Evolutionary conservation across 2,329 filamentous ascomycete genomes (phyloP).

Genomic region (Akanthomyces dipterigenus): DNA sequence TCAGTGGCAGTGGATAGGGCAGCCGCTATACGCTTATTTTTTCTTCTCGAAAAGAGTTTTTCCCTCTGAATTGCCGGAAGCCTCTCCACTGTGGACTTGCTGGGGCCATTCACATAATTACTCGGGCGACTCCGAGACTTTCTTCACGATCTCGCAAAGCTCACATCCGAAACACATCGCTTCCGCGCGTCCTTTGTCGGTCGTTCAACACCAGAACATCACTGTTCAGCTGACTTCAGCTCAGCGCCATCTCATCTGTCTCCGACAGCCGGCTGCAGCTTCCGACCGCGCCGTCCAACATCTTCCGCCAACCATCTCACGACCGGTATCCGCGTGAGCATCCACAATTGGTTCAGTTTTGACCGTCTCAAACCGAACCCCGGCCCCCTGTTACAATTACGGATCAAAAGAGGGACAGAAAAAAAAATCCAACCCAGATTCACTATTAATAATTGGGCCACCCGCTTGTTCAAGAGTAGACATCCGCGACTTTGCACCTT

Average conservation of each 20-base stretch:
- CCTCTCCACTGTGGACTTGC: neutral
- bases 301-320: conserved; percentile 1
- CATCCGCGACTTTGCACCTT: neutral
- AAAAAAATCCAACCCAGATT: conserved; percentile 7
- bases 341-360: conserved; percentile 8
- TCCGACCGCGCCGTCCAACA: neutral
- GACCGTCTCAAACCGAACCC: conserved; percentile 7
- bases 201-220: neutral
- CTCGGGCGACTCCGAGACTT: neutral
- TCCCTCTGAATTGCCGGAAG: neutral
- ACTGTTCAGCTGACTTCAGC: conserved; percentile 5
- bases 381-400: conserved; percentile 4
- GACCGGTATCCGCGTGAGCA: conserved; percentile 8
- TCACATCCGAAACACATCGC: neutral
- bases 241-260: conserved; percentile 1
- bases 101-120: neutral
- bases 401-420: neutral
- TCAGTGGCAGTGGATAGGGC: conserved; percentile 4
- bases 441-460: conserved; percentile 7
- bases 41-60: conserved; percentile 3
- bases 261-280: conserved; percentile 5
- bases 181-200: no score
- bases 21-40: neutral
- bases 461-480: conserved; percentile 3
- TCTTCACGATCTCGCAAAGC: neutral